Evolutionary conservation across 768 basidiomycete species (phyloP).

Genomic region (Leccinum uliginosum): DNA sequence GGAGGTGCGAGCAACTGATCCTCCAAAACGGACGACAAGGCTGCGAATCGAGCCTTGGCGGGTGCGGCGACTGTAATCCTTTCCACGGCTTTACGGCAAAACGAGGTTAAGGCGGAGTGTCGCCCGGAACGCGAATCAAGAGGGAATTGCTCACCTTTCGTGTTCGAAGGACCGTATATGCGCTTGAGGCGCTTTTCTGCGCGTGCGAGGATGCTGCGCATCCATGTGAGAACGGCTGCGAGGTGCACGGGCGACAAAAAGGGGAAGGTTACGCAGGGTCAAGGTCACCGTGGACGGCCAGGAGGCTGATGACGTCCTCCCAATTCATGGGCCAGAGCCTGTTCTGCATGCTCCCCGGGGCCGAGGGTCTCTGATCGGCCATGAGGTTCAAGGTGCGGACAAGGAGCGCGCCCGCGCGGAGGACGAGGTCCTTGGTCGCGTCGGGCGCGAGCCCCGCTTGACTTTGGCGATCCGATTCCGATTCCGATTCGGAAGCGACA

Average conservation of each 20-base stretch:
- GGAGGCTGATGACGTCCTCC: conserved; percentile 55
- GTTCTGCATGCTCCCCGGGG: conserved; percentile 59
- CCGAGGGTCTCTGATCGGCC: conserved; percentile 51
- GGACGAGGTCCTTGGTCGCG: conserved; percentile 36
- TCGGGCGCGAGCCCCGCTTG: conserved; percentile 19
- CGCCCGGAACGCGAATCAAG: background rate
- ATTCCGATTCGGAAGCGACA: conserved; percentile 18
- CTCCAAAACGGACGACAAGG: conserved; percentile 1
- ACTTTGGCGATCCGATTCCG: conserved; percentile 28
- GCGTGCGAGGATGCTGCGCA: conserved; percentile 20
- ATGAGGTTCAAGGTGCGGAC: conserved; percentile 50
- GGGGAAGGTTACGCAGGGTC: conserved; percentile 19
- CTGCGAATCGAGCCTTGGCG: conserved; percentile 14
- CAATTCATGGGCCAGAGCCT: conserved; percentile 59
- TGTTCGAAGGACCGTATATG: conserved; percentile 25
- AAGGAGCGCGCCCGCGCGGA: conserved; percentile 42
- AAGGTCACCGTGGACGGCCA: conserved; percentile 39
- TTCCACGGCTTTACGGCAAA: conserved; percentile 10
- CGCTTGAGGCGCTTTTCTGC: conserved; percentile 27
- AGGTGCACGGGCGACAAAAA: background rate
- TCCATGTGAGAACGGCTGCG: conserved; percentile 1
- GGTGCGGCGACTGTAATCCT: conserved; percentile 12
- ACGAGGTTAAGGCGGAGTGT: conserved; percentile 1
- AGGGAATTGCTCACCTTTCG: conserved; percentile 10
- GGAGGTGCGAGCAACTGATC: conserved; percentile 16